Percentiles rank a stretch among this genome's conserved stretches.
phyloP scores from a whole-genome alignment of 768 basidiomycete species.

The Tylopilus sp. region DNA sequence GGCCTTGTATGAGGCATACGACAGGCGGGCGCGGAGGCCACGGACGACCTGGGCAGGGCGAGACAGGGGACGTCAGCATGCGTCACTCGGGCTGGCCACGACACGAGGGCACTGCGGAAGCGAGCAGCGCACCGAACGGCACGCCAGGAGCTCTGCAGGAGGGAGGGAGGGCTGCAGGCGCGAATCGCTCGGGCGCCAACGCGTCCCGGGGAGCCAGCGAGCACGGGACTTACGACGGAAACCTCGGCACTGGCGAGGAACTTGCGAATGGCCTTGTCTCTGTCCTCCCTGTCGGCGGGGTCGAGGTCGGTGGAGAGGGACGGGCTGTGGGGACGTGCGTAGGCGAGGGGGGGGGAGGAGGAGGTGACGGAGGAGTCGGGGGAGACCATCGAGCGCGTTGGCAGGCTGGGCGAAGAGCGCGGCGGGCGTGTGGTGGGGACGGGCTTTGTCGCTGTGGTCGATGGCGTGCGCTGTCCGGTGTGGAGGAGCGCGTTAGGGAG shows the following conservation, averaged over 20 bases:
- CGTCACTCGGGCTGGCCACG: conserved; percentile 6
- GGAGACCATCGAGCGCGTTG: conserved; percentile 60
- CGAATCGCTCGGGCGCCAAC: conserved; percentile 34
- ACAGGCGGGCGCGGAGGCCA: conserved; percentile 73
- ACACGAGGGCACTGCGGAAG: conserved; percentile 5
- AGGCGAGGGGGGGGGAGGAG: conserved; percentile 71
- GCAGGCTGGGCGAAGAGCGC: background rate
- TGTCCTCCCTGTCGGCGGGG: conserved; percentile 50
- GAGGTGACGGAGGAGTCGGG: conserved; percentile 81
- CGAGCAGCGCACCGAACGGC: background rate
- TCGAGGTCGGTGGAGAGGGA: conserved; percentile 41
- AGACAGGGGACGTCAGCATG: conserved; percentile 31
- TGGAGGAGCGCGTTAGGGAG: conserved; percentile 40
- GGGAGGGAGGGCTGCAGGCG: conserved; percentile 14
- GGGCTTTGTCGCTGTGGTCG: conserved; percentile 29
- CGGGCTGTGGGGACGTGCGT: conserved; percentile 45
- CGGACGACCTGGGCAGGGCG: conserved; percentile 63
- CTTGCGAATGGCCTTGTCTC: conserved; percentile 68
- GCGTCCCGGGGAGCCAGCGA: conserved; percentile 42
- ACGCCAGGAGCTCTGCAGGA: conserved; percentile 2
- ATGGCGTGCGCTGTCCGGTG: conserved; percentile 37
- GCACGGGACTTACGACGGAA: conserved; percentile 62
- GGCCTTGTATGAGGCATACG: conserved; percentile 84
- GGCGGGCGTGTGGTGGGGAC: conserved; percentile 6
- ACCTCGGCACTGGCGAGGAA: conserved; percentile 77